These are phyloP conservation scores for Boletus subparvulus DNA, from an alignment of 768 basidiomycete species.

Conservation along the genomic window DNA sequence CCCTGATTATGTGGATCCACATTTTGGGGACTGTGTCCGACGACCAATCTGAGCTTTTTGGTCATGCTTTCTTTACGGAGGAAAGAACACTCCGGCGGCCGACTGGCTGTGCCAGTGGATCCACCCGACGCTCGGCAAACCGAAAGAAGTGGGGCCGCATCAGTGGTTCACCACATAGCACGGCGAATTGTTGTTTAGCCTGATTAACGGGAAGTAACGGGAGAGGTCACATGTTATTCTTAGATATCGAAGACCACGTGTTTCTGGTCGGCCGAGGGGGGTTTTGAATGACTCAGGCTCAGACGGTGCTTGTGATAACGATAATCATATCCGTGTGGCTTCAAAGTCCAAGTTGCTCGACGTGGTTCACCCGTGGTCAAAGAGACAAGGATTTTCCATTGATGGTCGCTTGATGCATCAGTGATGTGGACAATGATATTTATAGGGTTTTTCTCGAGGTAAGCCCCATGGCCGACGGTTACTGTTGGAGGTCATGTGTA, in stretches of 20 bases:
- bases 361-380: not conserved
- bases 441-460: not conserved
- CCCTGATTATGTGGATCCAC: constrained; percentile 17
- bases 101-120: constrained; percentile 16
- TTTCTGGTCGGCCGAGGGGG: constrained; percentile 4
- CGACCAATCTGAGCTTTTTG: not conserved
- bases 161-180: not conserved
- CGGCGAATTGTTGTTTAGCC: not conserved
- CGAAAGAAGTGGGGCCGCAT: not conserved
- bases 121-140: constrained; percentile 12
- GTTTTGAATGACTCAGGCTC: not conserved
- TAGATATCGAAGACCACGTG: not conserved
- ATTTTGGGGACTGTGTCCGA: not conserved
- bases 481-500: not conserved
- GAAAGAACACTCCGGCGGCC: constrained; percentile 5
- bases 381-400: not conserved
- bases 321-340: not conserved
- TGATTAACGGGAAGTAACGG: constrained; percentile 1
- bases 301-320: constrained; percentile 1
- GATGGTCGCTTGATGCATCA: constrained; percentile 1
- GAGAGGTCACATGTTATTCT: not conserved
- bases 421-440: not conserved
- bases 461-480: not conserved
- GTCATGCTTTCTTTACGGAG: constrained; percentile 3
- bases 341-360: not conserved